phyloP scores from a whole-genome alignment of 2,329 filamentous ascomycete genomes.

The Amylocarpus encephaloides region DNA sequence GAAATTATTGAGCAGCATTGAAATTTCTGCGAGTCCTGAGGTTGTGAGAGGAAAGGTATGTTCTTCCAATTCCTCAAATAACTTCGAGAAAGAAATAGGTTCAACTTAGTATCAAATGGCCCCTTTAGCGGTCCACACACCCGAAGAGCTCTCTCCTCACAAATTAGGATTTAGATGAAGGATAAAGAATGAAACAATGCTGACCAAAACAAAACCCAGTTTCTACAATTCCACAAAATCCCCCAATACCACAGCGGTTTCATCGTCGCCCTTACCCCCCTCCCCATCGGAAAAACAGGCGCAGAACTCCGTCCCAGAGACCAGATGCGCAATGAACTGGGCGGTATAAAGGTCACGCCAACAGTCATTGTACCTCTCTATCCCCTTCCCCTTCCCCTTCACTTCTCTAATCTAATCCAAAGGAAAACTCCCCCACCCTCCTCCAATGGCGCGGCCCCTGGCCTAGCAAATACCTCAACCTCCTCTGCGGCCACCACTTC shows the following conservation, averaged over 20 bases:
- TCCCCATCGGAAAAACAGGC: background rate
- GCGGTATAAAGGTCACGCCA: background rate
- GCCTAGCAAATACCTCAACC: slow-evolving; percentile 1
- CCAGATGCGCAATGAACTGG: background rate
- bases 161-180: background rate
- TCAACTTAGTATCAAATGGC: no score
- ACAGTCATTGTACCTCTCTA: background rate
- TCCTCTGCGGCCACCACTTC: slow-evolving; percentile 1
- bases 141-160: background rate
- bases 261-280: background rate
- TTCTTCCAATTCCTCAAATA: background rate
- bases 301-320: background rate
- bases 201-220: background rate
- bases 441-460: slow-evolving; percentile 5
- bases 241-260: background rate
- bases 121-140: background rate
- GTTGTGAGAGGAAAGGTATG: background rate
- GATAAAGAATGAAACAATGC: background rate
- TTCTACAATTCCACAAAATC: background rate
- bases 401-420: background rate
- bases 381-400: background rate
- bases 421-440: background rate
- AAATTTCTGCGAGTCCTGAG: background rate
- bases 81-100: no score
- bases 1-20: background rate